phyloP scores from a whole-genome alignment of 2,329 filamentous ascomycete species.

The Clarireedia homoeocarpa region DNA sequence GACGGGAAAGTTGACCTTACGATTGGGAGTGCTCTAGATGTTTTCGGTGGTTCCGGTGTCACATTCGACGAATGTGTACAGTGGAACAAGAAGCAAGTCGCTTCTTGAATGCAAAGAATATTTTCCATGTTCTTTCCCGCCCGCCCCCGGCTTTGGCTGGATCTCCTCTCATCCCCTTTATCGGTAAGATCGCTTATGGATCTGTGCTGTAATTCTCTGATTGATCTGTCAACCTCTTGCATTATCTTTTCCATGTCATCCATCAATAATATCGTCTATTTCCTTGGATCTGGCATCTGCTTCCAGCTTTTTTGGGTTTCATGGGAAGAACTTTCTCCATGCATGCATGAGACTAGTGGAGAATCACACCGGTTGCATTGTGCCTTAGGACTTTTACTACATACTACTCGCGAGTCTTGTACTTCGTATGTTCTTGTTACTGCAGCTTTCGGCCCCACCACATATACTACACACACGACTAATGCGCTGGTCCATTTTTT shows the following conservation, averaged over 20 bases:
- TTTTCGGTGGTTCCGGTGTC: conserved; percentile 84
- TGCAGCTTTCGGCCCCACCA: too few species aligned
- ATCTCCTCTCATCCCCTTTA: not conserved
- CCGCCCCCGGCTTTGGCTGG: not conserved
- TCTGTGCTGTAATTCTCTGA: not conserved
- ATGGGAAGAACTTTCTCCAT: conserved; percentile 1
- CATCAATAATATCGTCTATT: not conserved
- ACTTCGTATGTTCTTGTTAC: too few species aligned
- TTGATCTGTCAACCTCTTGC: not conserved
- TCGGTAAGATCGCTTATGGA: too few species aligned
- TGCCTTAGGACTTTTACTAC: not conserved
- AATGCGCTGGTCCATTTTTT: not conserved
- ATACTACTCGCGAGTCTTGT: too few species aligned
- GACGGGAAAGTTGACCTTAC: conserved; percentile 81
- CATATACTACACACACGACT: too few species aligned
- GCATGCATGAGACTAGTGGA: conserved; percentile 4
- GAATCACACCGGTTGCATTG: conserved; percentile 2
- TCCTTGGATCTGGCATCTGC: not conserved
- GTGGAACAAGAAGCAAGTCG: conserved; percentile 62
- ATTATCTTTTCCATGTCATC: conserved; percentile 1
- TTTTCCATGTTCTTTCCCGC: not conserved
- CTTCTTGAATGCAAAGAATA: conserved; percentile 1
- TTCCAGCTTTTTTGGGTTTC: not conserved
- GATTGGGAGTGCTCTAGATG: conserved; percentile 91
- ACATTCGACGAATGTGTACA: conserved; percentile 80